Conservation (phyloP, 495 filamentous ascomycete species). For the Penicillium nucicola region DNA sequence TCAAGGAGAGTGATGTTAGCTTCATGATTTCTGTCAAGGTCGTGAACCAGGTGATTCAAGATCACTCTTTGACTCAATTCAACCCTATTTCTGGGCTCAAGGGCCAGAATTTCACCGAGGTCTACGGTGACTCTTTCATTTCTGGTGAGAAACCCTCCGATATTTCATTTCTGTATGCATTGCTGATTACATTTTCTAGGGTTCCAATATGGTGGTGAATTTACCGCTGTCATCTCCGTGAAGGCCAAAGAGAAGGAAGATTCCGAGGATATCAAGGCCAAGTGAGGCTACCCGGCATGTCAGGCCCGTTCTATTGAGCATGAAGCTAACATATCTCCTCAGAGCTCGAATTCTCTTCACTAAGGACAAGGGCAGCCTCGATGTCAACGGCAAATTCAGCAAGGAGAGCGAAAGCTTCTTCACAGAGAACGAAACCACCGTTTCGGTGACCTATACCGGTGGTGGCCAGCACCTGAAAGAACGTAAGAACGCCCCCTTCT, state of each 20-base stretch:
- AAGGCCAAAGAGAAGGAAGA: conserved; percentile 15
- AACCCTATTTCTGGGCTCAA: not conserved
- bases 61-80: not conserved
- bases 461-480: not conserved
- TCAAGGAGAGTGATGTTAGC: not conserved
- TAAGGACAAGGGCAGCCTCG: too few relatives aligned
- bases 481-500: not conserved
- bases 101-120: conserved; percentile 3
- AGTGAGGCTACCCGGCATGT: not conserved
- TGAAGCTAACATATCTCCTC: too few relatives aligned
- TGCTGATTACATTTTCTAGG: conserved; percentile 3
- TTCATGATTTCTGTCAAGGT: not conserved
- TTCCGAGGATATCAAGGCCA: conserved; percentile 1
- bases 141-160: not conserved
- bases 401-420: not conserved
- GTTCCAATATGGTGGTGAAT: conserved; percentile 15
- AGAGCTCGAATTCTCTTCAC: too few relatives aligned
- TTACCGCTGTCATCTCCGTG: conserved; percentile 15
- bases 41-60: not conserved
- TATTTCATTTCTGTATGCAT: not conserved
- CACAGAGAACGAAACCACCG: not conserved
- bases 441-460: not conserved
- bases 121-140: conserved; percentile 15
- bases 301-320: too few relatives aligned
- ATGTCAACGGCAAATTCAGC: too few relatives aligned